Evolutionary conservation across 805 yeast species (phyloP), one percentile per base, ranked within the genome.

Genomic region (Candida patagonica): DNA sequence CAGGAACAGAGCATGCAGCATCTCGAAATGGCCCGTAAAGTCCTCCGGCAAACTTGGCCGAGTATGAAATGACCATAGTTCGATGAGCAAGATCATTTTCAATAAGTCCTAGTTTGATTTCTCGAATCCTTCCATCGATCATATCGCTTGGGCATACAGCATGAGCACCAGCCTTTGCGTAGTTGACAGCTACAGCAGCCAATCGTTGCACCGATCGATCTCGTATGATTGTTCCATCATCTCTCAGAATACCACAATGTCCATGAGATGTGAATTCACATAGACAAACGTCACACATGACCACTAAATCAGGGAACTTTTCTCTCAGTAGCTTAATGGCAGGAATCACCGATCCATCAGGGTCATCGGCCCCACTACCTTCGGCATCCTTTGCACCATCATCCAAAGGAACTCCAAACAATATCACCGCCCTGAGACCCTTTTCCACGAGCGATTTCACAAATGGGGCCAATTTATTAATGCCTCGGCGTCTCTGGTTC

Each of bases 261-360:
- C 98, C 98, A 55, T 92, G 97, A 41, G 80, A 73, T 6, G 98
- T 92, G 62, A 86, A 92, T 63, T 92, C 98, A 67, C 98, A 92
- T 39, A 92, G 66, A 62, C 98, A 92, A 20, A 89, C 96, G 57
- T 92, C 98, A 56, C 95, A 83, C 73, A 87, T 76, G 47, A 92
- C 75, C 59, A 79, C 89, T 43, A 92, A 70, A 21, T 75, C 80
- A 4, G 98, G 97, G 65, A 83, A 88, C 12, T 72, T 62, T 32
- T 61, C 47, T 44, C 71, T 71, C 41, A 92, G 68, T 1, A 73
- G 67, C 55, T 77, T 80, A 52, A 83, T 79, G 16, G 89, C 82
- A 45, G 61, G 70, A 49, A 92, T 88, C 2, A 92, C 97, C 1
- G 98, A 97, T 0, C 97, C 96, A 25, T 84, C 73, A 27, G 96